Conservation (phyloP, 2,329 filamentous ascomycete genomes). For the Myriosclerotinia curreyana region DNA sequence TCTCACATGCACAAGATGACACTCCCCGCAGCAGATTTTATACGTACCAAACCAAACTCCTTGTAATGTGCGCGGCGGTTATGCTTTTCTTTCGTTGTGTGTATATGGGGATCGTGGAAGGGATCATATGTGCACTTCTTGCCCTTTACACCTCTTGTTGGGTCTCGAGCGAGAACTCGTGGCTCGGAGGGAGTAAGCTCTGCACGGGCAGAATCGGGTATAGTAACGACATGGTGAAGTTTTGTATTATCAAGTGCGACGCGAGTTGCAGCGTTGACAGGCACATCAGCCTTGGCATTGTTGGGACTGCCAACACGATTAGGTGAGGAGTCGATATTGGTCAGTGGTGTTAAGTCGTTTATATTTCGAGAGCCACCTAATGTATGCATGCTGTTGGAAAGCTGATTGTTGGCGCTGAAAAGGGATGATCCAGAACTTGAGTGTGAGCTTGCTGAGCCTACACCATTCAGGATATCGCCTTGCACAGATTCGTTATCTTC, state of each 20-base stretch:
- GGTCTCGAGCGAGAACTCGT: slow-evolving; percentile 54
- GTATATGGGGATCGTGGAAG: slow-evolving; percentile 40
- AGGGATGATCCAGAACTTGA: slow-evolving; percentile 69
- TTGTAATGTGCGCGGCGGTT: slow-evolving; percentile 59
- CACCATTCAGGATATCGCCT: slow-evolving; percentile 66
- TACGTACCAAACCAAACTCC: slow-evolving; percentile 66
- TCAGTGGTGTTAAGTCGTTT: slow-evolving; percentile 61
- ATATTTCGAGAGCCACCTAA: slow-evolving; percentile 32
- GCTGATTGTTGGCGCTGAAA: slow-evolving; percentile 51
- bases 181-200: slow-evolving; percentile 27
- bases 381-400: slow-evolving; percentile 32
- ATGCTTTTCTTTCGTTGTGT: slow-evolving; percentile 50
- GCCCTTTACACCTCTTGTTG: slow-evolving; percentile 52
- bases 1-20: slow-evolving; percentile 55
- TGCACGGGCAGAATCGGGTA: slow-evolving; percentile 29
- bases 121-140: slow-evolving; percentile 61
- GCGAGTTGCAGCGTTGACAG: slow-evolving; percentile 40
- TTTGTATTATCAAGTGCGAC: slow-evolving; percentile 26
- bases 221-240: slow-evolving; percentile 37
- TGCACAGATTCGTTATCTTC: slow-evolving; percentile 59
- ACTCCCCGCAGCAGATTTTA: slow-evolving; percentile 47
- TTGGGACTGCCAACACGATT: slow-evolving; percentile 55
- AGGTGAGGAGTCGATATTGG: slow-evolving; percentile 63
- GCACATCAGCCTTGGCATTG: slow-evolving; percentile 38
- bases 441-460: slow-evolving; percentile 70